Base-by-base conservation (phyloP, 805 yeast genomes). In the Metschnikowia bowlesiae region DNA sequence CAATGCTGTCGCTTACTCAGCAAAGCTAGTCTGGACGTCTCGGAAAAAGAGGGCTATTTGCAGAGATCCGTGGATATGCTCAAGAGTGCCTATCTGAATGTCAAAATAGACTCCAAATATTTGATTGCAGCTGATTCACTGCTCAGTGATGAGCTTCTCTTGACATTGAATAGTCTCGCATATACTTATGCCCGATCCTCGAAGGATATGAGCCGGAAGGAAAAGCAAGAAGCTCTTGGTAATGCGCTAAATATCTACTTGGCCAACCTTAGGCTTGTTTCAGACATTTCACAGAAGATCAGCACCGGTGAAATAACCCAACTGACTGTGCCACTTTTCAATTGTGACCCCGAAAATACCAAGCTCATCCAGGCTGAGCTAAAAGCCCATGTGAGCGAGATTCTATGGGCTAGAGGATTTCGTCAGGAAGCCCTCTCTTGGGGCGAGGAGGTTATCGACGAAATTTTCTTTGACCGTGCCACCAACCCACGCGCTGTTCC, bases 381-480 rank as follows among this genome's bases (percentile, higher is more conserved):
- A 42, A 68, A 66, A 51, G 68, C 74, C 4, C 76, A 73, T 53
- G 58, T 73, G 16, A 62, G 73, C 48, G 77, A 73, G 54, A 60
- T 73, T 13, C 63, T 73, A 61, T 73, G 76, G 76, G 68, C 68
- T 7, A 65, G 62, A 53, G 75, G 75, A 6, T 67, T 55, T 55
- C 64, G 65, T 50, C 58, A 66, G 50, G 67, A 68, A 47, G 75
- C 78, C 26, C 62, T 70, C 38, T 58, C 70, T 2, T 72, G 77
- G 77, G 64, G 67, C 13, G 76, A 73, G 53, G 74, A 73, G 49
- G 68, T 72, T 4, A 60, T 73, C 7, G 73, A 69, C 43, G 69
- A 67, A 22, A 59, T 67, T 31, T 73, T 65, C 53, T 63, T 61
- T 49, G 64, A 61, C 46, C 65, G 65, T 54, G 59, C 62, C 39